These are phyloP conservation scores for Omphalea diandra DNA, from an alignment of 441 rosid species.

Conservation along the genomic window DNA sequence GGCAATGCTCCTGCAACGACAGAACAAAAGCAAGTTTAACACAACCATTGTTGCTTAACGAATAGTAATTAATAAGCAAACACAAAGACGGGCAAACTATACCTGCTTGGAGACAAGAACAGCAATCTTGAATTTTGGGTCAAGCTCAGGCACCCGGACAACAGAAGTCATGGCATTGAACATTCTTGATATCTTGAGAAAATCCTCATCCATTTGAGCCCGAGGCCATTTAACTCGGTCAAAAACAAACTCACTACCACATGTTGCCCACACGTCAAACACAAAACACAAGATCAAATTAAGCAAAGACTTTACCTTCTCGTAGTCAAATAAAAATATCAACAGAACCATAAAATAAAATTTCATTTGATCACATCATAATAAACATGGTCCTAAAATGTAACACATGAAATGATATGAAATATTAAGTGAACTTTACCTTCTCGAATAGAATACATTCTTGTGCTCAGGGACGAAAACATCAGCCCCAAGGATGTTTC, in stretches of 20 bases:
- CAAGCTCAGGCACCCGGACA: conserved; percentile 77
- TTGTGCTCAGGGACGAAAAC: conserved; percentile 80
- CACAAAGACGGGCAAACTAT: neutral
- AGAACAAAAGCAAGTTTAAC: conserved; percentile 15
- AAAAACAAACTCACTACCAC: conserved; percentile 78
- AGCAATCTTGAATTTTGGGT: conserved; percentile 86
- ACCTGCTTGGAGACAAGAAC: conserved; percentile 85
- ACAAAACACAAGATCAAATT: neutral
- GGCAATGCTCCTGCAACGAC: conserved; percentile 77
- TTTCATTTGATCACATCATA: no score
- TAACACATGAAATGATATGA: neutral
- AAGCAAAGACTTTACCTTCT: neutral
- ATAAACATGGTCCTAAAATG: no score
- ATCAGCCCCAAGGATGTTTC: conserved; percentile 86
- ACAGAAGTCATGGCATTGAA: conserved; percentile 62
- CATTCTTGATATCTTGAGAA: conserved; percentile 49
- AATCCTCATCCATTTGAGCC: conserved; percentile 69
- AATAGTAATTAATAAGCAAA: neutral
- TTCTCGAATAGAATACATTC: conserved; percentile 85
- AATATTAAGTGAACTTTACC: conserved; percentile 38
- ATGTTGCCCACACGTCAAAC: conserved; percentile 18
- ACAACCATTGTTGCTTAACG: neutral
- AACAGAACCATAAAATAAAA: no score
- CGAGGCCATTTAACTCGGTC: conserved; percentile 84
- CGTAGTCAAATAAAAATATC: no score